phyloP scores from a whole-genome alignment of 768 basidiomycete species.

The Xerocomus potaroensis region DNA sequence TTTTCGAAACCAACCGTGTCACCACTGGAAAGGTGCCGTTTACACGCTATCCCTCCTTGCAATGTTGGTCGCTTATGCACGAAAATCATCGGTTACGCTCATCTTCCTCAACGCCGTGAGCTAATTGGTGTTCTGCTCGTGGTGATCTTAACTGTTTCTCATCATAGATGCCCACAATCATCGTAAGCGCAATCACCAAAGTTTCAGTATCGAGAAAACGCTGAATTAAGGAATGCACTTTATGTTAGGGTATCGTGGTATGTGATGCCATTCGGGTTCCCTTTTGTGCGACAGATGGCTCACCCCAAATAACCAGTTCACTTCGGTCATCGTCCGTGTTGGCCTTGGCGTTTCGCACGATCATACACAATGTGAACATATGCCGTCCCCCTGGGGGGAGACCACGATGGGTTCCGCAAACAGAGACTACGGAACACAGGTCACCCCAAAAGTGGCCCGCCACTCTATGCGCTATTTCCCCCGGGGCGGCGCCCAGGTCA shows the following conservation, averaged over 20 bases:
- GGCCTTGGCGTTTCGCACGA: slow-evolving; percentile 16
- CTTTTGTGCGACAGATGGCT: too few species aligned
- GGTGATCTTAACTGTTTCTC: neutral
- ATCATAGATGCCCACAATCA: slow-evolving; percentile 12
- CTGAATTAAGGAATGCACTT: neutral
- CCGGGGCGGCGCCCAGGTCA: neutral
- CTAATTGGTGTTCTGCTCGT: neutral
- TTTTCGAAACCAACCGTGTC: neutral
- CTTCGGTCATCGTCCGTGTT: slow-evolving; percentile 25
- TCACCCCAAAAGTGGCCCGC: neutral
- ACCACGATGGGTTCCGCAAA: neutral
- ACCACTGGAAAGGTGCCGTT: neutral
- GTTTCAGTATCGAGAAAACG: neutral
- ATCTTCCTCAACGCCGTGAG: slow-evolving; percentile 16
- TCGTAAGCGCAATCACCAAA: neutral
- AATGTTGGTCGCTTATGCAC: slow-evolving; percentile 11
- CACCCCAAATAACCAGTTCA: slow-evolving; percentile 10
- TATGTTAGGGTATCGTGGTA: slow-evolving; percentile 15
- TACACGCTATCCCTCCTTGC: slow-evolving; percentile 6
- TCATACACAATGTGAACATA: neutral
- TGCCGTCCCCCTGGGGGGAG: neutral
- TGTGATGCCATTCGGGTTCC: neutral
- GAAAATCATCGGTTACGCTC: neutral
- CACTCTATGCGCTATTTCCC: neutral
- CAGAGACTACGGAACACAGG: neutral